Evolutionary conservation across 2,329 filamentous ascomycete genomes (phyloP), one percentile per base, ranked within the genome.

Genomic region (Cercospora brassicicola): DNA sequence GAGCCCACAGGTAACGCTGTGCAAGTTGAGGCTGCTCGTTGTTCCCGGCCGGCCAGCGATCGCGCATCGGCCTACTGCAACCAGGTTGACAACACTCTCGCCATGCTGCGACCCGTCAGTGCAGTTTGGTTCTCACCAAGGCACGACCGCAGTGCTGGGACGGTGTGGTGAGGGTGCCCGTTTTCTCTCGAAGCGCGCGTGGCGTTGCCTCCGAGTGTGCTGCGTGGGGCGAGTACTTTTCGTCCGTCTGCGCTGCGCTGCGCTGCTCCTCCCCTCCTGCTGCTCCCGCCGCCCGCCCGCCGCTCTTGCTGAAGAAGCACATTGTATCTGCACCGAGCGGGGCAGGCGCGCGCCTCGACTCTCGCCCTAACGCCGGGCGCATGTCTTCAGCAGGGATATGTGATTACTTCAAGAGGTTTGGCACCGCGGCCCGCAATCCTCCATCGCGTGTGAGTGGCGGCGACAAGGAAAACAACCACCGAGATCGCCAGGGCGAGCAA

Each of bases 371-470:
- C 26, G 33, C 33, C 45, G 45, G 45, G 45, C 45, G 10, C 9
- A 51, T 42, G 36, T 62, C 59, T 48, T 15, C 39, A 64, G 57
- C 65, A 63, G 36, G 65, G 60, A n/a, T 59, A 53, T 67, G 20
- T 30, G 42, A 61, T 60, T 64, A 59, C 61, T 45, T 0, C 20
- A 56, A 55, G 55, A 9, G 48, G 66, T 64, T 30, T 61, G 57
- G 66, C n/a, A 30, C n/a, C 26, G 15, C n/a, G 18, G 23, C 31
- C 23, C 39, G 39, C 20, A 5, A 51, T 51, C 45, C 45, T 51
- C 45, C 45, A 42, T n/a, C 36, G 48, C 48, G 48, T 53, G 48
- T 53, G 48, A 53, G 20, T 53, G 48, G 48, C 48, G 26, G 48
- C 48, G 26, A 20, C 48, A 55, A 39, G 51, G 23, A 64, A 64